A percentile compares a stretch with the other conserved stretches of the same genome.
phyloP scores from a whole-genome alignment of 106 monocot genomes.

The Gastrodia elata region DNA sequence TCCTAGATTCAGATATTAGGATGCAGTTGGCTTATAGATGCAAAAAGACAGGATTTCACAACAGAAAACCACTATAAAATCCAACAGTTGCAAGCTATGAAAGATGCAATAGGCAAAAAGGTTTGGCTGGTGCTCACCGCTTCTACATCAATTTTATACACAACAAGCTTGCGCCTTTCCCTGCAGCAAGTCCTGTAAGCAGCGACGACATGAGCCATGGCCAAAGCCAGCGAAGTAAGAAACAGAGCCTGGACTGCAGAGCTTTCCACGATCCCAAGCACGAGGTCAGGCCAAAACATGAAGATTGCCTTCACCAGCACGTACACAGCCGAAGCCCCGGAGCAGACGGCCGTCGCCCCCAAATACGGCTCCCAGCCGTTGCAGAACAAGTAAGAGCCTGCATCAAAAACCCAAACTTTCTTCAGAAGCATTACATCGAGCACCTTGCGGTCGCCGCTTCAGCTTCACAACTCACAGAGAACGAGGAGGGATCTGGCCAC shows the following conservation, averaged over 20 bases:
- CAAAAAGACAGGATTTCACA: background rate
- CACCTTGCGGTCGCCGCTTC: background rate
- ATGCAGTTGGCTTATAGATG: background rate
- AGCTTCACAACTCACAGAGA: conserved; percentile 34
- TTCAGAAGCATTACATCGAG: conserved; percentile 1
- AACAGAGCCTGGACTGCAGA: conserved; percentile 29
- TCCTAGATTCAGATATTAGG: background rate
- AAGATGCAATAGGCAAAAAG: background rate
- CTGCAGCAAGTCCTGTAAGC: conserved; percentile 48
- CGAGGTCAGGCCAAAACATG: conserved; percentile 9
- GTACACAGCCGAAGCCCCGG: conserved; percentile 25
- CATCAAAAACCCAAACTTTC: conserved; percentile 5
- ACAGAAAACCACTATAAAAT: background rate
- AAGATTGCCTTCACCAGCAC: conserved; percentile 29
- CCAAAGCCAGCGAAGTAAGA: conserved; percentile 33
- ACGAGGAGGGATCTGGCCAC: conserved; percentile 44
- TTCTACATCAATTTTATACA: conserved; percentile 69
- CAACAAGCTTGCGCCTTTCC: conserved; percentile 44
- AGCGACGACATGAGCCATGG: conserved; percentile 41
- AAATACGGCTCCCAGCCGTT: conserved; percentile 41
- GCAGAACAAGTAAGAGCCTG: conserved; percentile 40
- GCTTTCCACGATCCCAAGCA: conserved; percentile 7
- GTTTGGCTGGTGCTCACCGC: conserved; percentile 21
- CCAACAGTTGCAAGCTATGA: background rate
- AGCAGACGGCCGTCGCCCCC: conserved; percentile 20